These are phyloP conservation scores for Kurtzmaniella cleridarum DNA, from an alignment of 805 yeast species.

Conservation along the genomic window DNA sequence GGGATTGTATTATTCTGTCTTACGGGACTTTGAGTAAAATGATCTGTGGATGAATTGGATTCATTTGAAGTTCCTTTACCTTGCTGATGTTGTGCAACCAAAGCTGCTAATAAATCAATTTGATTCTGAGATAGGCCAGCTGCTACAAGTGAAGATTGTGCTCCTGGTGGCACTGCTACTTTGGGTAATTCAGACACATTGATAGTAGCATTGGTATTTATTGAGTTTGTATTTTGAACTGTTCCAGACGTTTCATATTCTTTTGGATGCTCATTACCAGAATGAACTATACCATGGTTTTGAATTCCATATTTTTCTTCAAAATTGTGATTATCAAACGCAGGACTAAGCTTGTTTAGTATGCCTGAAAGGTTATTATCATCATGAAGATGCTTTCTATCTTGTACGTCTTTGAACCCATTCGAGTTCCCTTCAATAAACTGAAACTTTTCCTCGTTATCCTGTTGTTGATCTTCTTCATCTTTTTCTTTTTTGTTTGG, in stretches of 20 bases:
- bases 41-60: background rate
- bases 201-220: conserved; percentile 15
- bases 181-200: conserved; percentile 46
- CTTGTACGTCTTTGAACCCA: no score
- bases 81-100: conserved; percentile 64
- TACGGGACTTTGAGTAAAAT: conserved; percentile 4
- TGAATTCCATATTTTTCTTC: conserved; percentile 1
- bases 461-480: no score
- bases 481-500: conserved; percentile 30
- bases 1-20: conserved; percentile 10
- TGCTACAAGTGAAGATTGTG: conserved; percentile 53
- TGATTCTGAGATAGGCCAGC: conserved; percentile 68
- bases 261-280: background rate
- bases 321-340: conserved; percentile 1
- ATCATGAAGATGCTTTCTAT: background rate
- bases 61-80: background rate
- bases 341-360: conserved; percentile 1
- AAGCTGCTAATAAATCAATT: conserved; percentile 66
- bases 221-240: conserved; percentile 1
- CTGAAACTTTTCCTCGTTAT: conserved; percentile 4
- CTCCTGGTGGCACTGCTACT: conserved; percentile 70
- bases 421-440: no score
- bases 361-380: background rate
- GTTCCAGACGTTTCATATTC: no score
- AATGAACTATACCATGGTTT: conserved; percentile 1